Base-by-base conservation (phyloP, 129 eudicot species). In the Flaveria ramosissima region DNA sequence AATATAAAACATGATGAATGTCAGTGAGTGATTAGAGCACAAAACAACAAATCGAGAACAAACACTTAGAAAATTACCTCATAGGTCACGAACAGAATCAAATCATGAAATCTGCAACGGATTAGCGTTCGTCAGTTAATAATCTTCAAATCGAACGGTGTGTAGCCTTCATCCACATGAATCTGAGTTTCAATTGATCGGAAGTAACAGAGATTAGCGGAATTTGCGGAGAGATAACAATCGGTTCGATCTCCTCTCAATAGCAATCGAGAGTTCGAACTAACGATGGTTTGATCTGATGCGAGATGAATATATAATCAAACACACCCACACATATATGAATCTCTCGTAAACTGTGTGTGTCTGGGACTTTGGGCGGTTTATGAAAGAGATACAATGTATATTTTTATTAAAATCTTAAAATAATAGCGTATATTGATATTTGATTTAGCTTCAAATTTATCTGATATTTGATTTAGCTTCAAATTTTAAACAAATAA, bases 311-410 rank as follows among this genome's bases (percentile, higher is more conserved):
- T 45, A 70, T 78, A 77, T 55, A 69, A 68, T 78, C 76, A 78
- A 30, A 39, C 63, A 51, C 70, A 59, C n/a, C n/a, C 57, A 74
- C 61, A 74, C 26, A 32, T 1, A 32, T 1, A 48, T 70, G 77
- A 79, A 79, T 79, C 74, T 62, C 73, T 79, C 56, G 71, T 71
- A 61, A 72, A 79, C 73, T 72, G 83, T 79, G 80, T 15, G 83
- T 79, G 73, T 53, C 83, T 72, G 68, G 83, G 83, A 79, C 74
- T 79, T 79, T 72, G 83, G 78, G 78, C 83, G 78, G 83, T 79
- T 79, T 72, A 72, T 72, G 83, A 72, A 51, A 39, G 78, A 80
- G 78, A 73, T 52, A 50, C 74, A 42, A 41, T 73, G 78, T 64
- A 72, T 50, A 15, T 23, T 71, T 27, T 64, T 30, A 64, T 11